phyloP scores from a whole-genome alignment of 495 filamentous ascomycete species.

The Penicilliopsis zonata region DNA sequence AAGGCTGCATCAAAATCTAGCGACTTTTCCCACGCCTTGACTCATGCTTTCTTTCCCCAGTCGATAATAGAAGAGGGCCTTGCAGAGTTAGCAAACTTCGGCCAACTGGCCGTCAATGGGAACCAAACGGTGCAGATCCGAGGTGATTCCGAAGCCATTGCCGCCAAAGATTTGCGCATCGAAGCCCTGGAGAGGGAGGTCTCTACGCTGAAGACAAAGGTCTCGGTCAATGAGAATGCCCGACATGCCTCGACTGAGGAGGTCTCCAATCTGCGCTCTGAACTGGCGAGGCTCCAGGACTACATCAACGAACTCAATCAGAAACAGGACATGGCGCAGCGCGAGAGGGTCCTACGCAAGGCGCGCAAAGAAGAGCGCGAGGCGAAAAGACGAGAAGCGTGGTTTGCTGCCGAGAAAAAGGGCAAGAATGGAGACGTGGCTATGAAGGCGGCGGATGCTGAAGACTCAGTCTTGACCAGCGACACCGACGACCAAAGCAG shows the following conservation, averaged over 20 bases:
- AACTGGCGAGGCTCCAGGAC: constrained; percentile 25
- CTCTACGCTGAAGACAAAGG: constrained; percentile 26
- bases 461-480: constrained; percentile 22
- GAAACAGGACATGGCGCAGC: constrained; percentile 25
- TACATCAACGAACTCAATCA: constrained; percentile 29
- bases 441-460: constrained; percentile 25
- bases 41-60: constrained; percentile 38
- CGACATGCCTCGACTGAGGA: constrained; percentile 25
- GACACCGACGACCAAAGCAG: constrained; percentile 26
- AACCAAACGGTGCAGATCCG: constrained; percentile 2
- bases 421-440: constrained; percentile 30
- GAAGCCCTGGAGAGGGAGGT: constrained; percentile 23
- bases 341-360: constrained; percentile 21
- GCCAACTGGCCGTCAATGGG: constrained; percentile 10
- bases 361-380: constrained; percentile 32
- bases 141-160: constrained; percentile 5
- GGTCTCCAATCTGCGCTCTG: constrained; percentile 24
- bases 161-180: constrained; percentile 20
- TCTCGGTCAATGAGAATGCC: constrained; percentile 24
- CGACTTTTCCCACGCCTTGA: constrained; percentile 38
- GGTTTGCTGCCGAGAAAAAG: constrained; percentile 35
- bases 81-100: constrained; percentile 34
- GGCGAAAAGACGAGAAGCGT: constrained; percentile 25
- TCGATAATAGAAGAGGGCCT: constrained; percentile 43
- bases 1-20: constrained; percentile 5